phyloP scores from a whole-genome alignment of 176 grass and related monocot genomes.

The Eleusine indica region DNA sequence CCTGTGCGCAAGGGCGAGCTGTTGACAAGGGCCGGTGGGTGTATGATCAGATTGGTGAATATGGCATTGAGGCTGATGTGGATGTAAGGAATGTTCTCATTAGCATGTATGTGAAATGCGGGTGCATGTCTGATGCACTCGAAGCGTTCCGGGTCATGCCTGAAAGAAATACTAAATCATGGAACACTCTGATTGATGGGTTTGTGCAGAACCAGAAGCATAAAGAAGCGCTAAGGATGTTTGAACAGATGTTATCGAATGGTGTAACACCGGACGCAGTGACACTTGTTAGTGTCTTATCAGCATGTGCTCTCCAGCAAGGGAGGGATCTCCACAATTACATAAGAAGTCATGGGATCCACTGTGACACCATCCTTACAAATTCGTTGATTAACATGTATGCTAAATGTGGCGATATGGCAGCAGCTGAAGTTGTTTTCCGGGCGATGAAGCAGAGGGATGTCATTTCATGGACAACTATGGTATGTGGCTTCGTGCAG shows the following conservation, averaged over 20 bases:
- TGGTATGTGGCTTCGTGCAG: constrained; percentile 78
- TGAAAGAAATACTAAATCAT: constrained; percentile 57
- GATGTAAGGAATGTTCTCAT: constrained; percentile 66
- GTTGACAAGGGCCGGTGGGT: constrained; percentile 56
- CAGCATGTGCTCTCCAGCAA: constrained; percentile 63
- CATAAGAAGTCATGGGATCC: constrained; percentile 40
- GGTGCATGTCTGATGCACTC: constrained; percentile 52
- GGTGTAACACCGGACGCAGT: constrained; percentile 51
- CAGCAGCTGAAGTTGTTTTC: constrained; percentile 58
- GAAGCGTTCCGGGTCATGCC: constrained; percentile 55
- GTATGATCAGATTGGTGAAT: constrained; percentile 53
- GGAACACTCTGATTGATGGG: constrained; percentile 74
- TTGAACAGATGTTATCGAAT: constrained; percentile 56
- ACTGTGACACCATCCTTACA: constrained; percentile 51
- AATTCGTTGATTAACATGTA: constrained; percentile 93
- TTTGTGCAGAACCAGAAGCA: constrained; percentile 57
- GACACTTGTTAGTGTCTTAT: constrained; percentile 58
- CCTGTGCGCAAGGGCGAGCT: constrained; percentile 47
- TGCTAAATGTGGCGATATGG: constrained; percentile 78
- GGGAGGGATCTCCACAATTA: constrained; percentile 57
- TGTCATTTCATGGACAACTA: constrained; percentile 78
- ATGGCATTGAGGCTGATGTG: constrained; percentile 52
- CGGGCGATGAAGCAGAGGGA: constrained; percentile 52
- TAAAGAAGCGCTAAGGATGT: constrained; percentile 50
- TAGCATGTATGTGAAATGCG: constrained; percentile 62